phyloP scores from a whole-genome alignment of 2,329 filamentous ascomycete genomes.

The Hymenoscyphus fructigenus region DNA sequence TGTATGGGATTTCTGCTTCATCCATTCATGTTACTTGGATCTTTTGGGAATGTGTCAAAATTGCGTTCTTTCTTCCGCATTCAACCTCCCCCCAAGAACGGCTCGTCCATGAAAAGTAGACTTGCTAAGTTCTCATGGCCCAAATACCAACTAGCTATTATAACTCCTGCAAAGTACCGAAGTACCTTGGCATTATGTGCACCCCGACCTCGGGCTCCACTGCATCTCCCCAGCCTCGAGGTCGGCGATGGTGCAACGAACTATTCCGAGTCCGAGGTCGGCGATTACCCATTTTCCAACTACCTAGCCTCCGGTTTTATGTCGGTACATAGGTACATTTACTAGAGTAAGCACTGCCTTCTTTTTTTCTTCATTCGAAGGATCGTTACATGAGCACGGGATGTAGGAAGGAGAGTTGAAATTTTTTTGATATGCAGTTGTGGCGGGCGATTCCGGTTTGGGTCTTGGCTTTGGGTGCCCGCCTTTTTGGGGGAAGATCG shows the following conservation, averaged over 20 bases:
- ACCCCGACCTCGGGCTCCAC: background rate
- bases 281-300: background rate
- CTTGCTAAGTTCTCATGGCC: too few species aligned
- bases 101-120: too few species aligned
- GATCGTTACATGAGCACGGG: background rate
- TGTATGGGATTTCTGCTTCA: too few species aligned
- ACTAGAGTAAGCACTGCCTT: background rate
- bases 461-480: background rate
- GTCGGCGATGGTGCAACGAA: background rate
- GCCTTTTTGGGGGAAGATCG: background rate
- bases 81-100: too few species aligned
- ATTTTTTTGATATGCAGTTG: background rate
- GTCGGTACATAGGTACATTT: background rate
- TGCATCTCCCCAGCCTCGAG: background rate
- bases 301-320: background rate
- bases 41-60: too few species aligned
- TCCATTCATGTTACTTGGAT: too few species aligned
- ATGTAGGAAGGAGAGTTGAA: background rate
- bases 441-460: background rate
- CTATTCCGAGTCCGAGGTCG: slow-evolving; percentile 1
- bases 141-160: too few species aligned
- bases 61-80: too few species aligned
- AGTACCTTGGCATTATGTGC: background rate
- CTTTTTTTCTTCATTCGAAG: background rate
- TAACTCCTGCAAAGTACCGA: background rate